A percentile compares a stretch with the other conserved stretches of the same genome.
Conservation (phyloP, 495 filamentous ascomycete species). For the Xylaria castorea region DNA sequence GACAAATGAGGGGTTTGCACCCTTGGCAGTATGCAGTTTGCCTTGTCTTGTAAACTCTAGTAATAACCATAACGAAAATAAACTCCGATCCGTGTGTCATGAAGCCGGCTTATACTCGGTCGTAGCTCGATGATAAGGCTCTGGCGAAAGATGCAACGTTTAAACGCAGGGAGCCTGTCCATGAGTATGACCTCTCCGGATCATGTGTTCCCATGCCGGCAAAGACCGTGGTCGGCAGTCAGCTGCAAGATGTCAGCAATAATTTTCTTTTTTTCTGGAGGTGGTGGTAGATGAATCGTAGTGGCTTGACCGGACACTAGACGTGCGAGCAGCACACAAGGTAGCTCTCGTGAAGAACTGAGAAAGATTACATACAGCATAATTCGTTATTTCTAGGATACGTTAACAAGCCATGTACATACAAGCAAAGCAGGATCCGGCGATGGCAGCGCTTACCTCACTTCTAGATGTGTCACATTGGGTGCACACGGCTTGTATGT, state of each 20-base stretch:
- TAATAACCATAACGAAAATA: slow-evolving; percentile 1
- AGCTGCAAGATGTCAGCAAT: slow-evolving; percentile 28
- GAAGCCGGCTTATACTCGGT: background rate
- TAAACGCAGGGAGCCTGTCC: slow-evolving; percentile 36
- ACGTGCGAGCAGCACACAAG: background rate
- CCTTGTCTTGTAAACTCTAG: slow-evolving; percentile 20
- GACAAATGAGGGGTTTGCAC: slow-evolving; percentile 20
- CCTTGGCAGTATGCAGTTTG: slow-evolving; percentile 23
- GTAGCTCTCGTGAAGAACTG: background rate
- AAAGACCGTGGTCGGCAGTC: slow-evolving; percentile 40
- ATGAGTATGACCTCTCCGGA: slow-evolving; percentile 37
- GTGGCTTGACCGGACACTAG: background rate
- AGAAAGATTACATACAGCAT: slow-evolving; percentile 38
- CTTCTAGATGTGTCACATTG: slow-evolving; percentile 43
- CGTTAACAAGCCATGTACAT: slow-evolving; percentile 1
- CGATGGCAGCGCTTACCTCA: slow-evolving; percentile 34
- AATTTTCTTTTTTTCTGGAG: background rate
- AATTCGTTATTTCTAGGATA: slow-evolving; percentile 38
- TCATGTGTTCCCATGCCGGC: slow-evolving; percentile 43
- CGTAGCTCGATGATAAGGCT: slow-evolving; percentile 1
- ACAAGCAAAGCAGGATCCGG: background rate
- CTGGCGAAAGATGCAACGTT: background rate
- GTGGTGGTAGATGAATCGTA: background rate
- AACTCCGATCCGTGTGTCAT: slow-evolving; percentile 6
- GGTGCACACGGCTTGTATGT: slow-evolving; percentile 41